Percentiles rank a stretch among this genome's conserved stretches.
Evolutionary conservation across 495 filamentous ascomycete species (phyloP).

Genomic region (Aspergillus affinis): DNA sequence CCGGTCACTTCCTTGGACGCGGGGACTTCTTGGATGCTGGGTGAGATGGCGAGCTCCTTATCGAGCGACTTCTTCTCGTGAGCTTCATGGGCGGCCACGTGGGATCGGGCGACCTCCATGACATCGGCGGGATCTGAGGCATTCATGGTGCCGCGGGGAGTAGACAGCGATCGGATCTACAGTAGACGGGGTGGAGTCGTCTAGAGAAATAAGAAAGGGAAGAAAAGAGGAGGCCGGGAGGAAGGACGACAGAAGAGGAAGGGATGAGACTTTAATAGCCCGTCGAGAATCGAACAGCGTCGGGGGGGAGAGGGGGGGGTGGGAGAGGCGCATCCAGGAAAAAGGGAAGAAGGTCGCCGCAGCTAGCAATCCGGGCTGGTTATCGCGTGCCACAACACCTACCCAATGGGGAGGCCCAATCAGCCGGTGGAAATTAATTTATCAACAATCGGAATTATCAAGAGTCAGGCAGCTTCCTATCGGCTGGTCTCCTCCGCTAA

Average conservation of each 20-base stretch:
- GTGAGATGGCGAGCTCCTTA: constrained; percentile 8
- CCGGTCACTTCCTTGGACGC: constrained; percentile 16
- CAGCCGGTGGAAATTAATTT: not conserved
- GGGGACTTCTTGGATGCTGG: constrained; percentile 17
- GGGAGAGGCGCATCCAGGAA: not conserved
- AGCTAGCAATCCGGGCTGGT: not conserved
- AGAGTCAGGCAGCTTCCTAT: not conserved
- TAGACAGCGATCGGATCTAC: not conserved
- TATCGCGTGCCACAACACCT: not conserved
- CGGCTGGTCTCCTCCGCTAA: too few species aligned
- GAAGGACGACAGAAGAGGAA: not conserved
- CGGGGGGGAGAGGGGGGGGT: too few species aligned
- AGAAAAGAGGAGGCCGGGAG: not conserved
- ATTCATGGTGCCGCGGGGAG: constrained; percentile 28
- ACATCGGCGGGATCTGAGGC: constrained; percentile 31
- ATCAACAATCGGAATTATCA: not conserved
- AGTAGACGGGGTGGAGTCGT: not conserved
- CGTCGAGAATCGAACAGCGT: not conserved
- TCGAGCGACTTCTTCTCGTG: constrained; percentile 16
- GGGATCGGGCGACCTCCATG: constrained; percentile 30
- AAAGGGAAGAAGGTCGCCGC: too few species aligned
- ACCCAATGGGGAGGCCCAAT: not conserved
- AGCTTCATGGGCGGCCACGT: constrained; percentile 22
- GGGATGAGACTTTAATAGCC: not conserved
- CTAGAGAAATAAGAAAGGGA: not conserved